These are phyloP conservation scores for Aureoboletus auriporus DNA, from an alignment of 768 basidiomycete species.

Conservation along the genomic window DNA sequence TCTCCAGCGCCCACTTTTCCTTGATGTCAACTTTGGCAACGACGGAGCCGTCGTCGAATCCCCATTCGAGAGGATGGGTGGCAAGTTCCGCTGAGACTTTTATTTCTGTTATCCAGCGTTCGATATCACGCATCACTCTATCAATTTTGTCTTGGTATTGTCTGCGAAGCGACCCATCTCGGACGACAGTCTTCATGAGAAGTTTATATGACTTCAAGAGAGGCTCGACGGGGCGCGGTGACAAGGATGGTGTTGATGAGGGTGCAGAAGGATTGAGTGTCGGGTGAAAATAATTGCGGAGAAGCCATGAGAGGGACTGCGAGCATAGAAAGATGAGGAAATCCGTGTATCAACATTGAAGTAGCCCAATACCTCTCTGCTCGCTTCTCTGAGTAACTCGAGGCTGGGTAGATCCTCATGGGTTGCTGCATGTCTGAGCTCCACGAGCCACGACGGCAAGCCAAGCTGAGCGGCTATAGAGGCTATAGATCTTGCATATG, in stretches of 20 bases:
- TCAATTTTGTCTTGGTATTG: constrained; percentile 49
- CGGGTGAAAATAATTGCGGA: constrained; percentile 81
- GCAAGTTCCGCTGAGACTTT: constrained; percentile 55
- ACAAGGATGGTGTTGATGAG: constrained; percentile 26
- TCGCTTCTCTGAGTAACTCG: constrained; percentile 71
- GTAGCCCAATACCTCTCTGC: constrained; percentile 51
- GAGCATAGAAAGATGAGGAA: constrained; percentile 3
- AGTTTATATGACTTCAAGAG: constrained; percentile 72
- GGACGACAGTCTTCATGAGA: constrained; percentile 54
- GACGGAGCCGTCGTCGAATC: constrained; percentile 24
- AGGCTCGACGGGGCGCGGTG: constrained; percentile 58
- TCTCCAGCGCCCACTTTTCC: constrained; percentile 57
- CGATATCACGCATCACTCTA: constrained; percentile 54
- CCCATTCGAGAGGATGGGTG: constrained; percentile 46
- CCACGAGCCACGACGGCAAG: too few relatives aligned
- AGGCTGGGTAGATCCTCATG: constrained; percentile 92
- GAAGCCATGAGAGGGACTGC: constrained; percentile 80
- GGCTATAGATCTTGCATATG: constrained; percentile 87
- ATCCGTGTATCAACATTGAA: constrained; percentile 1
- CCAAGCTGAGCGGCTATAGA: constrained; percentile 42
- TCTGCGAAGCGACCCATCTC: constrained; percentile 60
- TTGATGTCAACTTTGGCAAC: constrained; percentile 41
- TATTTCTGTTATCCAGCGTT: constrained; percentile 77
- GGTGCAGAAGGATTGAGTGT: constrained; percentile 54
- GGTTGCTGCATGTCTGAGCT: constrained; percentile 87